Percentiles rank a stretch among this genome's conserved stretches.
Conservation (phyloP, 805 yeast genomes). For the Wickerhamiella nectarea region DNA sequence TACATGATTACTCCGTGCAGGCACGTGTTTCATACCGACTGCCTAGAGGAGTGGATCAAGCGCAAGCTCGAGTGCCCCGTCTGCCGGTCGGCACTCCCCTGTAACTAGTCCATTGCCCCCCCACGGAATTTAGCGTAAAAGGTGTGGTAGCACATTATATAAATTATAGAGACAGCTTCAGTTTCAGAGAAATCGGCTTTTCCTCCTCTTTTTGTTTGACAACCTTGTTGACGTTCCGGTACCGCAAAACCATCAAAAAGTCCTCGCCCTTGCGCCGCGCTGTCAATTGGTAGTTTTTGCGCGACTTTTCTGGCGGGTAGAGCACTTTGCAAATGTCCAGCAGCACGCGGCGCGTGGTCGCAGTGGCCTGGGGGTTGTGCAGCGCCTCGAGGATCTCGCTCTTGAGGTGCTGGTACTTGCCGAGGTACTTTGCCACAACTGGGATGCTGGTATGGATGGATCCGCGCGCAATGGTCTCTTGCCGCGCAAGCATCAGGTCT, state of each 20-base stretch:
- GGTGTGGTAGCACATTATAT: too few species aligned
- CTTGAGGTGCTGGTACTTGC: constrained; percentile 40
- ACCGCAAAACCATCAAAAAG: constrained; percentile 36
- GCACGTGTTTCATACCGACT: constrained; percentile 80
- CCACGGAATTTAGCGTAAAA: too few species aligned
- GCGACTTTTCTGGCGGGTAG: constrained; percentile 47
- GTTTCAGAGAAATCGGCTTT: constrained; percentile 5
- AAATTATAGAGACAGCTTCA: constrained; percentile 1
- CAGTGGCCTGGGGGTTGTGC: constrained; percentile 42
- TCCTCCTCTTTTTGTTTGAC: constrained; percentile 6
- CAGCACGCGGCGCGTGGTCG: constrained; percentile 46
- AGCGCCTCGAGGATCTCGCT: constrained; percentile 54
- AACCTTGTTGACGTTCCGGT: constrained; percentile 16
- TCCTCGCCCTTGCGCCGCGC: constrained; percentile 36
- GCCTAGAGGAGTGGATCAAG: constrained; percentile 87
- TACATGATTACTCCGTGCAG: constrained; percentile 69
- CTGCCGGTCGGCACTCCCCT: constrained; percentile 76
- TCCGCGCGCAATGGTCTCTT: constrained; percentile 52
- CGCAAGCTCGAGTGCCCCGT: constrained; percentile 89
- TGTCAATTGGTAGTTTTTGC: constrained; percentile 52
- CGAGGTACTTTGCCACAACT: constrained; percentile 44
- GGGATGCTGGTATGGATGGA: constrained; percentile 54
- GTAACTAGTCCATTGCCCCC: constrained; percentile 25
- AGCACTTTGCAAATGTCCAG: constrained; percentile 55
- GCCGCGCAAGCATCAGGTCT: constrained; percentile 36